Evolutionary conservation across 2,329 filamentous ascomycete species (phyloP), one percentile per base, ranked within the genome.

Genomic region (Ophiostoma ulmi): DNA sequence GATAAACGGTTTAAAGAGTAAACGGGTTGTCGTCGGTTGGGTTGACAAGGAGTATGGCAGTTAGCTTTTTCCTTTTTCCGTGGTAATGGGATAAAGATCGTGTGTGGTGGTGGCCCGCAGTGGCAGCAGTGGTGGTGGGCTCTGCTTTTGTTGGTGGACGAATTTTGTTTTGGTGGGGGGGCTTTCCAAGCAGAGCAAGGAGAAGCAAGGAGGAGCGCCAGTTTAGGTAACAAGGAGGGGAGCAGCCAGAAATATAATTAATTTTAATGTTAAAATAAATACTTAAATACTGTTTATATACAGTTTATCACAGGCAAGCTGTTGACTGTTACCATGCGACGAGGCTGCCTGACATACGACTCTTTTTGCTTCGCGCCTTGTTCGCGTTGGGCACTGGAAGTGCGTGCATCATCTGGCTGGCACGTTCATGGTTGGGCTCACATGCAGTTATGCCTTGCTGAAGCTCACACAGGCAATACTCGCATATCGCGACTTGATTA

Each of bases 131-230:
- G 61, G 35, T 31, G 58, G 58, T 64, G 58, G 58, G 58, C 58
- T 61, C 22, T 61, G 22, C 58, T 61, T 5, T 17, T 61, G 22
- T 35, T 64, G 36, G 35, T 67, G 65, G 65, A 48, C 39, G 65
- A 67, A 22, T 67, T 67, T 67, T 67, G 65, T 67, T 67, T 31
- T 67, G 65, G 65, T 67, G 65, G 65, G 65, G 61, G 52, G 61
- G 31, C 17, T 14, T 31, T 64, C 44, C 44, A 48, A 13, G 38
- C 31, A 31, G 38, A 39, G 38, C 38, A 10, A 39, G 44, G 17
- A 20, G 44, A 2, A 20, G 20, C 7, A 14, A 61, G 22, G 55
- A 63, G 58, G 58, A 63, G 58, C n/a, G n/a, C 61, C 35, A 64
- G 35, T 64, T 64, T 64, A n/a, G 61, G 61, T 64, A 64, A 64